These are phyloP conservation scores for Pyricularia pennisetigena DNA, from an alignment of 2,329 filamentous ascomycete species.

Conservation along the genomic window DNA sequence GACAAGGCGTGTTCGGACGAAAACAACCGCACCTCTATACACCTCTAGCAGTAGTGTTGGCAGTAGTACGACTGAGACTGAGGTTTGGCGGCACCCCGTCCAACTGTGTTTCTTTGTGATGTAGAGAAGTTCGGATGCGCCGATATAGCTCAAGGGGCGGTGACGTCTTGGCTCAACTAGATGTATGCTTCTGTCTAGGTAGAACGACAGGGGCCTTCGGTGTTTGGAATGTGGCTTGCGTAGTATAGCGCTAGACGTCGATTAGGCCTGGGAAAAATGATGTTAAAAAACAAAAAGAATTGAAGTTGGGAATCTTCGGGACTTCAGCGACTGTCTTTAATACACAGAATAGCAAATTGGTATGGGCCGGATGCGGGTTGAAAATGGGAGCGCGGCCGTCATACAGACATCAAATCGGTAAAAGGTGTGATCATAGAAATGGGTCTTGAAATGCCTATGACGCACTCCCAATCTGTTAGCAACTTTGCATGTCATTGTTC, in stretches of 20 bases:
- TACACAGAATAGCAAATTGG: not conserved
- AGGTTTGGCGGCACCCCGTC: not conserved
- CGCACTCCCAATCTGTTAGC: not conserved
- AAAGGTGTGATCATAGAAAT: not conserved
- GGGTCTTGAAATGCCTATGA: not conserved
- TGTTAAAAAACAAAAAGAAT: too few species aligned
- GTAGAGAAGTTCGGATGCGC: not conserved
- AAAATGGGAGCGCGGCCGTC: not conserved
- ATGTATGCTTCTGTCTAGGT: not conserved
- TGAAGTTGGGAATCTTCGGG: not conserved
- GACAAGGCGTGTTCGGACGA: not conserved
- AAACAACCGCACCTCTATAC: not conserved
- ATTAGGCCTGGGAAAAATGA: not conserved
- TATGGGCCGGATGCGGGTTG: not conserved
- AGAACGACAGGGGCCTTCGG: not conserved
- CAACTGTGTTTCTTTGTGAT: not conserved
- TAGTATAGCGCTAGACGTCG: not conserved
- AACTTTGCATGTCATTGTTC: not conserved
- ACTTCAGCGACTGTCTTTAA: not conserved
- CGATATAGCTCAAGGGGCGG: not conserved
- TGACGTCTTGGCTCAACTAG: not conserved
- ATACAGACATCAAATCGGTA: not conserved
- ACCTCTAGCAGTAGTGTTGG: not conserved
- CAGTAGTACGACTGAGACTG: not conserved
- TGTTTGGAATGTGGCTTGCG: slow-evolving; percentile 1